Conservation (phyloP, 257 asterid species). For the Petunia axillaris region DNA sequence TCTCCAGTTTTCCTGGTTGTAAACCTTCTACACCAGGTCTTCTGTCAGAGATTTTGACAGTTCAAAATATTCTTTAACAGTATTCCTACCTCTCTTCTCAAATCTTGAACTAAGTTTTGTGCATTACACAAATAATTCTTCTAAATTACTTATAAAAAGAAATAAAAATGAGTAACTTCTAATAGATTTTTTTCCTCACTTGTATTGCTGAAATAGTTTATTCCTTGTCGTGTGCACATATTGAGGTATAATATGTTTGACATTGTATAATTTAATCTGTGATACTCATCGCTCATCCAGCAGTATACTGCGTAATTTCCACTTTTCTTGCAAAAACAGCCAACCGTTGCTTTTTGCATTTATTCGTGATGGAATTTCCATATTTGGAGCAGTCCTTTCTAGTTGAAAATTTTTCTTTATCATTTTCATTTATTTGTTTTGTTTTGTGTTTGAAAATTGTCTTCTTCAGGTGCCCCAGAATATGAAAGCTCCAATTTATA, state of each 20-base stretch:
- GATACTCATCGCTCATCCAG: neutral
- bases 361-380: constrained; percentile 1
- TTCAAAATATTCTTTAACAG: neutral
- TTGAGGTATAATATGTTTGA: neutral
- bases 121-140: neutral
- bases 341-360: neutral
- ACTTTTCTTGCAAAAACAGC: neutral
- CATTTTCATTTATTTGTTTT: neutral
- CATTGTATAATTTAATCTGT: neutral
- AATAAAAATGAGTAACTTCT: neutral
- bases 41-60: neutral
- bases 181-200: neutral
- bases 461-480: constrained; percentile 53
- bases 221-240: neutral
- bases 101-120: constrained; percentile 1
- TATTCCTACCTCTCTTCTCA: neutral
- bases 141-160: neutral
- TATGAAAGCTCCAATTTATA: constrained; percentile 74
- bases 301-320: neutral
- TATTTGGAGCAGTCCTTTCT: neutral
- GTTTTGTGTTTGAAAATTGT: constrained; percentile 21
- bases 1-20: neutral
- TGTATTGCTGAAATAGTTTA: neutral
- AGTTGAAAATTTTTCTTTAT: neutral
- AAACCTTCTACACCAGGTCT: neutral